Percentiles rank a stretch among this genome's conserved stretches.
Evolutionary conservation across 2,329 filamentous ascomycete genomes (phyloP).

Genomic region (Esteya vermicola): DNA sequence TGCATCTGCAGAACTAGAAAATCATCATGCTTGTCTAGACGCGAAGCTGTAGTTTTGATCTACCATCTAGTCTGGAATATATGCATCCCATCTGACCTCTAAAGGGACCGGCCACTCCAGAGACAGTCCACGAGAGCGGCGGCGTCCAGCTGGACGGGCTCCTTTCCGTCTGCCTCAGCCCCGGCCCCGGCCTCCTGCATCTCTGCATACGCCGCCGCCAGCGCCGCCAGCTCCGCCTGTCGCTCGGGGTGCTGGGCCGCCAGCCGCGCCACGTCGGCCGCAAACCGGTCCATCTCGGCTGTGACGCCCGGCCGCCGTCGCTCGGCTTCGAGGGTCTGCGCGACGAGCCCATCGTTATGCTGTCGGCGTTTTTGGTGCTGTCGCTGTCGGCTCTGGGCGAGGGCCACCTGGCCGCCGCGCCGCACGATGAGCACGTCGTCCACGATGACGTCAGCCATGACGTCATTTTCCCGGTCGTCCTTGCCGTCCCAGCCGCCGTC

Average conservation of each 20-base stretch:
- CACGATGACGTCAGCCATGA: background rate
- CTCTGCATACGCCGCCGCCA: slow-evolving; percentile 2
- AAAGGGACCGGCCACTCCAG: background rate
- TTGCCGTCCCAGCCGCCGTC: slow-evolving; percentile 14
- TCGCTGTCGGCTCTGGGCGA: slow-evolving; percentile 7
- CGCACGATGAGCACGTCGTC: slow-evolving; percentile 25
- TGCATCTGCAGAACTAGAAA: too few species aligned
- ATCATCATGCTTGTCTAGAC: too few species aligned
- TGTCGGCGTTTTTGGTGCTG: background rate
- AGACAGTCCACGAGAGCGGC: background rate
- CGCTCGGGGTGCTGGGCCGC: slow-evolving; percentile 5
- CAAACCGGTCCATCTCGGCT: slow-evolving; percentile 17
- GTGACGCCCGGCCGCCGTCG: slow-evolving; percentile 4
- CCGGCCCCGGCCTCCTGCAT: background rate
- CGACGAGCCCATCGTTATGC: background rate
- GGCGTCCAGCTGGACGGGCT: background rate
- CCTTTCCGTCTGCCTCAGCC: background rate
- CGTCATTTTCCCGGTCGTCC: slow-evolving; percentile 1
- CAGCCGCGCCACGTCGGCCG: slow-evolving; percentile 7
- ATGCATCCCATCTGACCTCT: too few species aligned
- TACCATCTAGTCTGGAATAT: too few species aligned
- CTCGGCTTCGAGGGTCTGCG: slow-evolving; percentile 9
- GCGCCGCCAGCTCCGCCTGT: slow-evolving; percentile 5
- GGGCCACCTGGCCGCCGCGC: slow-evolving; percentile 22
- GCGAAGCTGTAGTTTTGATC: too few species aligned